A percentile compares a stretch with the other conserved stretches of the same genome.
Conservation (phyloP, 768 basidiomycete species). For the Tephrocybe sp. region DNA sequence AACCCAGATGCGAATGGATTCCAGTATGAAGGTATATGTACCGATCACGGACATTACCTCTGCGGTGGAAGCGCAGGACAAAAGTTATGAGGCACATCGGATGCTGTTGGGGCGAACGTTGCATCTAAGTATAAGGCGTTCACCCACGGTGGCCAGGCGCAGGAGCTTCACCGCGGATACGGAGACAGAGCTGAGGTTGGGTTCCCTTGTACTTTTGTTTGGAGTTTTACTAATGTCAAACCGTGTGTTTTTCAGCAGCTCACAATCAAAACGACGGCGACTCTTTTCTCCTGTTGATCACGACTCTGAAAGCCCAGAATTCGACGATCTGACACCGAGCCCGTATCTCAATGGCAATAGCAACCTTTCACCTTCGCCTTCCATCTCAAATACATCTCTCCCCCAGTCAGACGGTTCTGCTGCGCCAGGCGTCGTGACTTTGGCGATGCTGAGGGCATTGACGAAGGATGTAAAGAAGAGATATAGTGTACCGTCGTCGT, state of each 20-base stretch:
- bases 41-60: slow-evolving; percentile 30
- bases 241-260: slow-evolving; percentile 18
- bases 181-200: slow-evolving; percentile 40
- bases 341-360: slow-evolving; percentile 30
- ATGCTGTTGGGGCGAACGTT: slow-evolving; percentile 37
- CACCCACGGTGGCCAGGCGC: slow-evolving; percentile 36
- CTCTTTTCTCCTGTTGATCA: slow-evolving; percentile 32
- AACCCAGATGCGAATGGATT: slow-evolving; percentile 7
- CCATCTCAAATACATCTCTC: slow-evolving; percentile 41
- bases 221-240: not conserved
- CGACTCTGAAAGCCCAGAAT: slow-evolving; percentile 13
- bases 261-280: slow-evolving; percentile 43
- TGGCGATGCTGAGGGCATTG: slow-evolving; percentile 65
- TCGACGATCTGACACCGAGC: slow-evolving; percentile 32
- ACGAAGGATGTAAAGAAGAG: slow-evolving; percentile 54
- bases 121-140: slow-evolving; percentile 42
- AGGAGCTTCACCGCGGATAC: slow-evolving; percentile 42
- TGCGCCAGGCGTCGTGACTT: slow-evolving; percentile 41
- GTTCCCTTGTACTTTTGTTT: slow-evolving; percentile 5
- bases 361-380: slow-evolving; percentile 45
- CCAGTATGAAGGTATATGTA: slow-evolving; percentile 24
- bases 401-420: slow-evolving; percentile 27
- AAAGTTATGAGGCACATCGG: slow-evolving; percentile 30
- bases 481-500: slow-evolving; percentile 28
- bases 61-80: slow-evolving; percentile 32